phyloP scores from a whole-genome alignment of 2,329 filamentous ascomycete genomes.

The Sarocladium kiliense region DNA sequence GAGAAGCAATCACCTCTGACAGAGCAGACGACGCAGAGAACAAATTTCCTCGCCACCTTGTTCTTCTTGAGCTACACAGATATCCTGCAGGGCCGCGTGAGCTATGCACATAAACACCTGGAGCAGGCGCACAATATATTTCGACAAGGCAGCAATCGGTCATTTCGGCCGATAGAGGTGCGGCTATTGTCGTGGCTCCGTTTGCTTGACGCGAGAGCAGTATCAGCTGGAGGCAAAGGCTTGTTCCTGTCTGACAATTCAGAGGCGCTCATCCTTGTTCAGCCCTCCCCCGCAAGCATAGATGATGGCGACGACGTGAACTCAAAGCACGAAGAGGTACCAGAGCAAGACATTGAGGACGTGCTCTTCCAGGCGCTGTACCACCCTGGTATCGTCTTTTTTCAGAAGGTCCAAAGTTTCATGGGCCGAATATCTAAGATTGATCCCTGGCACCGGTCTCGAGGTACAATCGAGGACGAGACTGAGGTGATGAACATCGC shows the following conservation, averaged over 20 bases:
- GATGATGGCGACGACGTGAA: constrained; percentile 21
- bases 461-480: constrained; percentile 52
- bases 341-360: constrained; percentile 38
- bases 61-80: constrained; percentile 52
- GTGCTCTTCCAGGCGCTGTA: constrained; percentile 50
- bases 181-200: constrained; percentile 50
- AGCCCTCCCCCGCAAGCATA: constrained; percentile 36
- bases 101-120: constrained; percentile 41
- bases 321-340: constrained; percentile 18
- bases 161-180: constrained; percentile 35
- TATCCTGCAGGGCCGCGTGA: constrained; percentile 35
- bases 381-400: constrained; percentile 50
- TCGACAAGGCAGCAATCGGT: constrained; percentile 30
- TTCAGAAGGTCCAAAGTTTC: constrained; percentile 52
- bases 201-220: constrained; percentile 48
- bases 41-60: constrained; percentile 42
- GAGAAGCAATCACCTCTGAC: constrained; percentile 10
- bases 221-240: constrained; percentile 51
- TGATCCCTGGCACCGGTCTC: constrained; percentile 49
- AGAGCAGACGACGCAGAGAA: constrained; percentile 31
- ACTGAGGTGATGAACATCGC: constrained; percentile 52
- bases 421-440: constrained; percentile 52
- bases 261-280: constrained; percentile 34
- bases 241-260: constrained; percentile 44
- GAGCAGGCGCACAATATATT: constrained; percentile 44